These are phyloP conservation scores for Lachnellula occidentalis DNA, from an alignment of 2,329 filamentous ascomycete species.

Conservation along the genomic window DNA sequence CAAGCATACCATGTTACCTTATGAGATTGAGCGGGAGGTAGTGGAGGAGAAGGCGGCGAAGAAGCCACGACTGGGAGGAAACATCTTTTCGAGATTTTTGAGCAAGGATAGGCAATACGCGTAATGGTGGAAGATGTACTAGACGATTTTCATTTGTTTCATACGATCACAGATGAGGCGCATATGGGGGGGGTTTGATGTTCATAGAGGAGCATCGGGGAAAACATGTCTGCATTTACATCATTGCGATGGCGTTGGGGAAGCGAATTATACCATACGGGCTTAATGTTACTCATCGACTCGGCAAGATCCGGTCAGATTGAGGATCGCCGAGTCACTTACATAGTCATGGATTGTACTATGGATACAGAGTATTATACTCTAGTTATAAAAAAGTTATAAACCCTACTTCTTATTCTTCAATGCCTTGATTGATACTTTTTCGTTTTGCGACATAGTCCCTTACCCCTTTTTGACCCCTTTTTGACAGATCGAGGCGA, in stretches of 20 bases:
- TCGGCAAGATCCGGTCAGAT: neutral
- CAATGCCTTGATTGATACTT: neutral
- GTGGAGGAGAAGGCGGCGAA: conserved; percentile 22
- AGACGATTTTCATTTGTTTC: conserved; percentile 4
- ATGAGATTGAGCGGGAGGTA: conserved; percentile 27
- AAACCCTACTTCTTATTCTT: neutral
- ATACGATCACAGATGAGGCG: neutral
- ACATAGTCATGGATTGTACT: neutral
- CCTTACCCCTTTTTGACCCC: too few species aligned
- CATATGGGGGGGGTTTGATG: neutral
- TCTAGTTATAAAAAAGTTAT: neutral
- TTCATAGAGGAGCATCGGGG: neutral
- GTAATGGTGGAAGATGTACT: neutral
- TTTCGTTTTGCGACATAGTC: too few species aligned
- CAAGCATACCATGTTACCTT: conserved; percentile 26
- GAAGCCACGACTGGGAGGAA: conserved; percentile 21
- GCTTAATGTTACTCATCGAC: conserved; percentile 2
- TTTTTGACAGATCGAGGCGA: too few species aligned
- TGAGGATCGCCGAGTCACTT: neutral
- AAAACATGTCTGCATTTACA: neutral
- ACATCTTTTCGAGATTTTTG: conserved; percentile 26
- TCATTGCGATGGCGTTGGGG: conserved; percentile 10
- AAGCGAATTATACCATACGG: conserved; percentile 1
- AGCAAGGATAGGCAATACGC: conserved; percentile 3
- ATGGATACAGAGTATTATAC: neutral